Base-by-base conservation (phyloP, 257 asterid genomes). In the Fraxinus excelsior region DNA sequence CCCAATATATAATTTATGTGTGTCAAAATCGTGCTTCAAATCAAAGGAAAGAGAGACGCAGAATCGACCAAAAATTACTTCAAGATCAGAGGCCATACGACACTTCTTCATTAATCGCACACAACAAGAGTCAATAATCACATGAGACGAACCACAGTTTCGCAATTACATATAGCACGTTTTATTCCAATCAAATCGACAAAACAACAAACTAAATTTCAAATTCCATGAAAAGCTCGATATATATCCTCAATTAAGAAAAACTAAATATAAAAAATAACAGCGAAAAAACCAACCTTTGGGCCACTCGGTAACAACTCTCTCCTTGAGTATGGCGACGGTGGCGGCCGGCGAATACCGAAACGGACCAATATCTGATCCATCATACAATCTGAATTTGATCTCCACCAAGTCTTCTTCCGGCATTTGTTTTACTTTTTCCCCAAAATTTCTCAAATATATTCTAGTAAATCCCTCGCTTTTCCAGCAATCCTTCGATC, bases 321-420 rank as follows among this genome's bases (percentile, higher is more conserved):
- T 83, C 74, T 87, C 89, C 86, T 87, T 87, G 21, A 87, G 87
- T 84, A 79, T 74, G 32, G 86, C 82, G 19, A 87, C 81, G 18
- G 91, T 85, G 44, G 89, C 82, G 53, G 89, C 87, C 35, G 91
- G 87, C 10, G 91, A 85, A 74, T 85, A 87, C 32, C 87, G 83
- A 78, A 87, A 84, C 58, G 91, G 89, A 31, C 91, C 91, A 75
- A 87, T 85, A 77, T 87, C 90, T 38, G 90, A 87, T 82, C 89
- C 91, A 87, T 85, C 89, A 62, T 87, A 83, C 70, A 87, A 77
- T 70, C 91, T 84, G 78, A 87, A 87, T 82, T 87, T 87, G 70
- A 87, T 76, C 86, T 87, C 89, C 60, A 85, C 80, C 80, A 85
- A 80, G 62, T 83, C 87, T 77, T 68, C 73, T 38, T 34, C 49